Base-by-base conservation (phyloP, 768 basidiomycete species). In the Terana coerulea region DNA sequence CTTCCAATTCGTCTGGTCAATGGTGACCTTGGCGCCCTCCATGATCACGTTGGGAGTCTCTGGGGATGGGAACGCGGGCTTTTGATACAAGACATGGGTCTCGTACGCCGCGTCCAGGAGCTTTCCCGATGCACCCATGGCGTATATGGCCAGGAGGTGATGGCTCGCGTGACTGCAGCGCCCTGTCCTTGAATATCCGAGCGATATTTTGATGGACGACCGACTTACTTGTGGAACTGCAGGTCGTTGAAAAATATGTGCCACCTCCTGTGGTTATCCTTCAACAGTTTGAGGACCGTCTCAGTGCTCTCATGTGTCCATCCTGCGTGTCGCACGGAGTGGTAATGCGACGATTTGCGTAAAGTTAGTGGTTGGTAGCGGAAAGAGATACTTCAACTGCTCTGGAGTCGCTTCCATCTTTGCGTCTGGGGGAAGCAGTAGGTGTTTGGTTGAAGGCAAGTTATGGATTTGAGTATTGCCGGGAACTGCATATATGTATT, bases 111-210 rank as follows among this genome's bases (percentile, higher is more conserved):
- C 73, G 33, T 70, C 62, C 2, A 80, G 64, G 33, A 77, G 59
- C 11, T 64, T 56, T 0, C 64, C 65, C n/a, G 72, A 67, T 0
- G 77, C 85, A 2, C 86, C 87, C 10, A 89, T 64, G 1, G 73
- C 72, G 71, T 81, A 88, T 2, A 81, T 72, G 8, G 82, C 80
- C 21, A 84, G 60, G n/a, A 77, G 56, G 26, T 77, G 79, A 57
- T 86, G 83, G 4, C 77, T 67, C 29, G 76, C 67, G 67, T 88
- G 85, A 48, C 78, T 80, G 28, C 12, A 29, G 34, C 24, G 30
- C 4, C 21, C 17, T 34, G 6, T 3, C 7, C 21, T 21, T 40
- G 21, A 8, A 40, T 15, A 40, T 3, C n/a, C n/a, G n/a, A n/a
- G n/a, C n/a, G n/a, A n/a, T n/a, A n/a, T n/a, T n/a, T 11, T 15